Evolutionary conservation across 2,329 filamentous ascomycete genomes (phyloP), one percentile per base, ranked within the genome.

Genomic region (Tolypocladium guangdongense): DNA sequence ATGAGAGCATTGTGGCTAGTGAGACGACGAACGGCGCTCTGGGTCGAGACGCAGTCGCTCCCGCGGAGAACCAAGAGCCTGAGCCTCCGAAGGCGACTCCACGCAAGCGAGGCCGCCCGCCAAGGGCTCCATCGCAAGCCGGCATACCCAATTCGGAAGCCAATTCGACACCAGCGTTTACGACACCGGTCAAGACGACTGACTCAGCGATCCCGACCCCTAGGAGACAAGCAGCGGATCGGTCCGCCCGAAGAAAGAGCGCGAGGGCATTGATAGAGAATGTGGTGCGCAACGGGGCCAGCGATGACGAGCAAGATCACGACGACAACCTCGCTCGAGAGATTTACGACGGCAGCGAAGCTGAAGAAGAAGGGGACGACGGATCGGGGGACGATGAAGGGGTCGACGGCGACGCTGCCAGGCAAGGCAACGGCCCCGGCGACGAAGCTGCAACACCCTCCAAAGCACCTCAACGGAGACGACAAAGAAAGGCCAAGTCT

Each of bases 171-270:
- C 58, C 63, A 32, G 56, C 60, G 4, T 64, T 70, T 7, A 61
- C 65, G 49, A 78, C 76, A 0, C 74, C 75, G 0, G 62, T 67
- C 14, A 75, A 67, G 52, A 55, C 60, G 4, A 61, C 57, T 24
- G 63, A 64, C 12, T 51, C 62, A 24, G 71, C 64, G 37, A 71
- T 68, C 7, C 63, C 72, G 36, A 89, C 86, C 1, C 86, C 88
- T 0, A 80, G 81, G 38, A 78, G 83, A 59, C 76, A 79, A 43
- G 87, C 88, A 58, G 87, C 87, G 22, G 90, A 96, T 69, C 83
- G 87, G 49, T 96, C 91, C 6, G 92, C 91, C 2, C 83, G 87
- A 62, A 84, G 84, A 63, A 96, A 96, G 75, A 95, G 88, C 66
- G 87, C 87, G 24, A 78, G 84, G 51, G 81, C 83, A 4, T 72